A percentile compares a stretch with the other conserved stretches of the same genome.
phyloP scores from a whole-genome alignment of 345 rosid species.

The Euphorbia pulcherrima region DNA sequence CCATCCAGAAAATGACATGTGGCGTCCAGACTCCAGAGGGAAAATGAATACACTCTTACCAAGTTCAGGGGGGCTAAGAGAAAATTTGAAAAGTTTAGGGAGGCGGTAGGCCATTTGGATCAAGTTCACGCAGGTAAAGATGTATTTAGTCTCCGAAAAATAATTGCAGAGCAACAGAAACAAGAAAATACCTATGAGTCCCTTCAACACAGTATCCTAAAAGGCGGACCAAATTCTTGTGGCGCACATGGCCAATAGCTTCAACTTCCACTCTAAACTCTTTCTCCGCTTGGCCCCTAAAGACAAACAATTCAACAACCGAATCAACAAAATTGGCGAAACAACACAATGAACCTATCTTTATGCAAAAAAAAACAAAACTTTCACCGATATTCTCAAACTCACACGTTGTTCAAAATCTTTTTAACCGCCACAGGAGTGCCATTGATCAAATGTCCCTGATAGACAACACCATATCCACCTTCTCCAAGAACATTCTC shows the following conservation, averaged over 20 bases:
- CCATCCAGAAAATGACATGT: no score
- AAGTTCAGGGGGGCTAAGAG: no score
- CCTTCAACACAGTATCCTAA: conserved; percentile 81
- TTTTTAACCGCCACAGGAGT: conserved; percentile 73
- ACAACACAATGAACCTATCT: conserved; percentile 1
- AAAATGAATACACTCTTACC: no score
- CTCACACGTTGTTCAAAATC: conserved; percentile 70
- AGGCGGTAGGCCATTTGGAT: no score
- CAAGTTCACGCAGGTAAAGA: no score
- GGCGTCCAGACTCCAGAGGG: no score
- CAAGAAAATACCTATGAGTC: conserved; percentile 49
- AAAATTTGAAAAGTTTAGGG: no score
- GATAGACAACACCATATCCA: conserved; percentile 75
- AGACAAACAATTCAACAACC: conserved; percentile 8
- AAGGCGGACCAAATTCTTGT: conserved; percentile 80
- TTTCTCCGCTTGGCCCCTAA: conserved; percentile 87
- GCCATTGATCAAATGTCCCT: conserved; percentile 63
- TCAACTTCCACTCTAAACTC: conserved; percentile 78
- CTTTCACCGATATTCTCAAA: conserved; percentile 5
- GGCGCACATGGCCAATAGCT: conserved; percentile 83
- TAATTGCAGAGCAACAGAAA: conserved; percentile 6
- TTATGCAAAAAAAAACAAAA: not conserved
- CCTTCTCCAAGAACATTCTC: conserved; percentile 78
- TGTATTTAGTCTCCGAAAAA: no score
- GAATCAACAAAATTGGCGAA: not conserved